Evolutionary conservation across 768 basidiomycete genomes (phyloP).

Genomic region (Fistulinella prunicolor): DNA sequence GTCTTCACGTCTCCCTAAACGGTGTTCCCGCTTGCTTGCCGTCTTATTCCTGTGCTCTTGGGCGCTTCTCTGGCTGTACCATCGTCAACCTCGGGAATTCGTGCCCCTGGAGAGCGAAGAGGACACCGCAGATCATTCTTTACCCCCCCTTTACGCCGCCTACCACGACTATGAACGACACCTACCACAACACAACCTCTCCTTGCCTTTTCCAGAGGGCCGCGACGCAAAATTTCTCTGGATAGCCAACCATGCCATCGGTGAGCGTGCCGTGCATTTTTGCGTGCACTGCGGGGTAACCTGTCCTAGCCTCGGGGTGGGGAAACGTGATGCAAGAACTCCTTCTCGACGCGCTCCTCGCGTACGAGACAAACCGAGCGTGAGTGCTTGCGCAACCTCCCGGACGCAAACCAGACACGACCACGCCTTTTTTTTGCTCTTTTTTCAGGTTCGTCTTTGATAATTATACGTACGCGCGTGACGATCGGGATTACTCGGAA

Average conservation of each 20-base stretch:
- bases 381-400: conserved; percentile 29
- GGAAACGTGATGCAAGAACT: conserved; percentile 63
- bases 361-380: conserved; percentile 46
- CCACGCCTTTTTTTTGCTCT: neutral
- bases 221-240: conserved; percentile 44
- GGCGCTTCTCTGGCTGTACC: conserved; percentile 19
- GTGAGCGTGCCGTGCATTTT: conserved; percentile 22
- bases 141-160: conserved; percentile 45
- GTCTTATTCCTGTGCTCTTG: conserved; percentile 9
- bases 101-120: conserved; percentile 2
- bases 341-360: conserved; percentile 49
- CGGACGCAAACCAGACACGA: neutral
- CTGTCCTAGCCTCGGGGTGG: conserved; percentile 49
- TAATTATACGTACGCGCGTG: conserved; percentile 54
- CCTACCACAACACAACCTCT: conserved; percentile 45
- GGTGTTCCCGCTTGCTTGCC: conserved; percentile 12
- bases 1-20: conserved; percentile 1
- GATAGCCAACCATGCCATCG: conserved; percentile 45
- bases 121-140: neutral
- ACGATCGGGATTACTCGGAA: conserved; percentile 40
- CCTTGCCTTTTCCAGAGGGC: conserved; percentile 40
- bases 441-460: conserved; percentile 50
- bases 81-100: neutral
- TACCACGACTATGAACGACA: conserved; percentile 43
- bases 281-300: neutral